These are phyloP conservation scores for Thelephora ganbajun DNA, from an alignment of 768 basidiomycete species.

Conservation along the genomic window DNA sequence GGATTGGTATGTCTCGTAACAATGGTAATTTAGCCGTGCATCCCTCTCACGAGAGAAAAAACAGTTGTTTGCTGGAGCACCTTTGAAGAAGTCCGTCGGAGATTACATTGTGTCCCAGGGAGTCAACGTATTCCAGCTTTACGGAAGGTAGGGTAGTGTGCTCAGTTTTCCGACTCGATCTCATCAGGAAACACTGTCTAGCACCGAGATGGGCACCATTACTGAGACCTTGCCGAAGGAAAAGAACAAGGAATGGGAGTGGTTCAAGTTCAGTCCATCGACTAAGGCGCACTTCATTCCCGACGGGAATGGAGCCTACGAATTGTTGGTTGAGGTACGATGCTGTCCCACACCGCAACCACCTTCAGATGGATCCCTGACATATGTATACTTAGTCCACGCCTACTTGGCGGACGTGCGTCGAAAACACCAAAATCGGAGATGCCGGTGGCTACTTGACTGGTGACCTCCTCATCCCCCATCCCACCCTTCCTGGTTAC, in stretches of 20 bases:
- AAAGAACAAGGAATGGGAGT: background rate
- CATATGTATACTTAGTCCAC: constrained; percentile 1
- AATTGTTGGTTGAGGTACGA: constrained; percentile 7
- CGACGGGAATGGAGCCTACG: constrained; percentile 6
- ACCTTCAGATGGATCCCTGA: background rate
- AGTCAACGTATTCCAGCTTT: background rate
- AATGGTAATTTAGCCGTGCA: no score
- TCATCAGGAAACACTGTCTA: background rate
- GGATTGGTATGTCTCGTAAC: constrained; percentile 7
- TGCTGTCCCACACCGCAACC: background rate
- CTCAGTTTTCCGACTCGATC: no score
- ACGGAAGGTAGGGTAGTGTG: background rate
- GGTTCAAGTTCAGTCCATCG: constrained; percentile 4
- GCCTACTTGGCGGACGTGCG: constrained; percentile 3
- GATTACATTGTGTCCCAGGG: constrained; percentile 7
- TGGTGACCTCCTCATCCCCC: constrained; percentile 13
- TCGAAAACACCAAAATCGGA: constrained; percentile 5
- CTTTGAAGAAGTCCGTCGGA: constrained; percentile 9
- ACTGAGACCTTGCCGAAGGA: constrained; percentile 5
- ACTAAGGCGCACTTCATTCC: constrained; percentile 4
- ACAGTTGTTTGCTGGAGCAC: constrained; percentile 6
- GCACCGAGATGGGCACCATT: constrained; percentile 3
- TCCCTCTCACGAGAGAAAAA: background rate
- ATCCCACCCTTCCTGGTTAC: constrained; percentile 12
- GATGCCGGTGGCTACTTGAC: constrained; percentile 9